Base-by-base conservation (phyloP, 2,329 filamentous ascomycete genomes). In the Aureobasidium uvarum region DNA sequence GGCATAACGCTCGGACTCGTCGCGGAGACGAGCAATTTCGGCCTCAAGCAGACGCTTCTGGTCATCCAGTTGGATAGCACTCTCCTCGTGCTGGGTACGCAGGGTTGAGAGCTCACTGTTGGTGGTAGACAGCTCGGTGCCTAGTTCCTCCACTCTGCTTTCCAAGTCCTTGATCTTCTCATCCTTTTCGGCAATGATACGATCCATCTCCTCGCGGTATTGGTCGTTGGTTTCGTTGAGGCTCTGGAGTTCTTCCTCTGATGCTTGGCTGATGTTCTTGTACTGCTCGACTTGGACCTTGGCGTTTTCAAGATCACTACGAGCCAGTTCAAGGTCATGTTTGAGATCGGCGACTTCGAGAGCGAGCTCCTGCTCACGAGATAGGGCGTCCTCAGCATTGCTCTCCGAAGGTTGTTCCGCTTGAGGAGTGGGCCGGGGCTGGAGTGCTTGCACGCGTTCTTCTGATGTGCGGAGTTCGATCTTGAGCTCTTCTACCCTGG, bases 381-480 rank as follows among this genome's bases (percentile, higher is more conserved):
- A 87, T 31, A 88, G 75, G 64, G 88, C 85, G 38, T 77, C 77
- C 13, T 68, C 67, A 3, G 77, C 75, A 62, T 55, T 67, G 60
- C 33, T 67, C 28, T 25, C 50, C 18, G 39, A 33, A 54, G 77
- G 76, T 45, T 78, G 73, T 33, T 81, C 79, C n/a, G 77, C 71
- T n/a, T 88, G 81, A 1, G 88, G 83, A 0, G 87, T 91, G 5
- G 90, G 89, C 65, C 89, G 86, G n/a, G 91, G 89, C 69, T 95
- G 91, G 64, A 97, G 81, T 36, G 92, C 85, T 70, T 90, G 88
- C 6, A 91, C 84, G 59, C 92, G 89, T 76, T 98, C 95, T 75
- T 98, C 92, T 0, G 93, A 92, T 72, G 89, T 92, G 70, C 90
- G 89, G 31, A 98, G 81, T 74, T 98, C 92, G 65, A 96, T 90